Conservation (phyloP, 139 green algal species). For the Chlorella sp. region DNA sequence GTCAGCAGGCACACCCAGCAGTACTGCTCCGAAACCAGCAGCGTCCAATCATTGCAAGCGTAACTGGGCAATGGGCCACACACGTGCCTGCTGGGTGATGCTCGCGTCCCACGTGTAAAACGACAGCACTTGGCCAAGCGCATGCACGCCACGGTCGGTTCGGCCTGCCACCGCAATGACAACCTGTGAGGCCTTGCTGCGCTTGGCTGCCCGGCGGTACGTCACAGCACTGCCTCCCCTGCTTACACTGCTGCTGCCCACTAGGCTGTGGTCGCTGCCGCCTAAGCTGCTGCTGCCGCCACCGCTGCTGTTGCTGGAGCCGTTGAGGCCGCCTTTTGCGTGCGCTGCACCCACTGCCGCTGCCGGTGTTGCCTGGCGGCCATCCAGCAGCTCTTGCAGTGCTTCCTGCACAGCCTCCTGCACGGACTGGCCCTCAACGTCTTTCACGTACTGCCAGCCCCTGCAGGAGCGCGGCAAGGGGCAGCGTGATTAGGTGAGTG, state of each 20-base stretch:
- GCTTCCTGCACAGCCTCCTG: background rate
- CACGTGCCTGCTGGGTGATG: background rate
- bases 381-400: background rate
- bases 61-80: no score
- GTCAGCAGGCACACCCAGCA: background rate
- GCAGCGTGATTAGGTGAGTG: background rate
- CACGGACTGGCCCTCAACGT: background rate
- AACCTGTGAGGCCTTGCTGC: background rate
- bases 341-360: background rate
- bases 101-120: conserved; percentile 1
- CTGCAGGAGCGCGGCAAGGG: background rate
- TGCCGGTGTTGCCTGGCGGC: background rate
- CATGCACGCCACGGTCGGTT: conserved; percentile 15
- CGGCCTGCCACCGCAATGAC: conserved; percentile 5
- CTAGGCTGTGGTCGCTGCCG: no score
- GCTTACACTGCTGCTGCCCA: background rate
- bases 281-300: background rate
- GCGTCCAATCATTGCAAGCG: background rate
- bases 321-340: background rate
- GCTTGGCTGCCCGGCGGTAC: no score
- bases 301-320: background rate
- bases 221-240: background rate
- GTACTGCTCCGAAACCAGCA: background rate
- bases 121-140: background rate
- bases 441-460: conserved; percentile 12